phyloP scores from a whole-genome alignment of 257 asterid genomes.

The Plantago major region DNA sequence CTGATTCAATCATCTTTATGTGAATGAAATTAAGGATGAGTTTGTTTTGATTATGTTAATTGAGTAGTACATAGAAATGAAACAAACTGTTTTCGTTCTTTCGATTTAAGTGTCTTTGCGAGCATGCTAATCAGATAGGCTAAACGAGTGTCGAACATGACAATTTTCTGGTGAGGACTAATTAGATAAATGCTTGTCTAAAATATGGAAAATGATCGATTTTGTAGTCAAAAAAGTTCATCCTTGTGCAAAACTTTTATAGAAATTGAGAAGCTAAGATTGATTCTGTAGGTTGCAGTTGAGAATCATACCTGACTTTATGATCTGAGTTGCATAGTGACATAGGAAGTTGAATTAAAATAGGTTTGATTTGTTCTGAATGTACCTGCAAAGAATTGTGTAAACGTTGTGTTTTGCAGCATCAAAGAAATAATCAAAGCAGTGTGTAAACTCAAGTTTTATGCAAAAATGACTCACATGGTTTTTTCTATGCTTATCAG shows the following conservation, averaged over 20 bases:
- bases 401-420: background rate
- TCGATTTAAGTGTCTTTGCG: too few relatives aligned
- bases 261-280: too few relatives aligned
- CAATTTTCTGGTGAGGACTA: background rate
- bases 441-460: background rate
- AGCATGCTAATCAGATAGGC: too few relatives aligned
- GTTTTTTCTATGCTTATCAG: conserved; percentile 33
- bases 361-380: background rate
- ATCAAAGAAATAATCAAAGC: background rate
- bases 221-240: background rate
- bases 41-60: background rate
- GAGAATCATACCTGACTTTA: background rate
- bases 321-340: background rate
- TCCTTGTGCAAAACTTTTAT: too few relatives aligned
- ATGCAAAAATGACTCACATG: background rate
- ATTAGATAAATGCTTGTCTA: background rate
- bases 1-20: too few relatives aligned
- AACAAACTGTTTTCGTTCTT: too few relatives aligned
- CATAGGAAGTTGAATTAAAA: background rate
- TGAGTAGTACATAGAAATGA: background rate
- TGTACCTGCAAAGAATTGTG: background rate
- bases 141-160: too few relatives aligned
- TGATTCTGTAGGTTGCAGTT: too few relatives aligned
- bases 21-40: background rate
- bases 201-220: background rate